phyloP scores from a whole-genome alignment of 495 filamentous ascomycete genomes.

The Penicillium cataractarum region DNA sequence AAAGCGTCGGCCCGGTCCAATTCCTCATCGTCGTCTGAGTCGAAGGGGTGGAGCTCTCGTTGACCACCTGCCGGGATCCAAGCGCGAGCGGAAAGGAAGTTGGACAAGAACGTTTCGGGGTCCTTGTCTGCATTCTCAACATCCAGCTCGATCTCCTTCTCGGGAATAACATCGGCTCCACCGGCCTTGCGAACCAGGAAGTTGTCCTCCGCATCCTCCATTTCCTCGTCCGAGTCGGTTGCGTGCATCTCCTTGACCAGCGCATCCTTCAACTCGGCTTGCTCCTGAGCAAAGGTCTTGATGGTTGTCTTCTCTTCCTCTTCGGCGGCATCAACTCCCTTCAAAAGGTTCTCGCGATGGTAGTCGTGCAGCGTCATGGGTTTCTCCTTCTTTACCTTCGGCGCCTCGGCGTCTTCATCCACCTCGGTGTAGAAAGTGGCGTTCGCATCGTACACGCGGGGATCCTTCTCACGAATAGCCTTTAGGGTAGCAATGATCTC shows the following conservation, averaged over 20 bases:
- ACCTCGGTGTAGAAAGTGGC: slow-evolving; percentile 73
- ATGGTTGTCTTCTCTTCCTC: slow-evolving; percentile 54
- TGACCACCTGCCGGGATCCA: slow-evolving; percentile 69
- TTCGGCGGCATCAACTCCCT: slow-evolving; percentile 59
- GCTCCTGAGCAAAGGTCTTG: slow-evolving; percentile 81
- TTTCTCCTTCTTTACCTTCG: slow-evolving; percentile 67
- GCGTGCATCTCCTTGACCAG: slow-evolving; percentile 81
- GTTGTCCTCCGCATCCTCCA: slow-evolving; percentile 64
- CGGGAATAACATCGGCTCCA: slow-evolving; percentile 37
- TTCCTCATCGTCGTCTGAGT: slow-evolving; percentile 90
- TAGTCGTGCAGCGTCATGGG: slow-evolving; percentile 88
- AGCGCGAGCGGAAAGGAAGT: slow-evolving; percentile 86
- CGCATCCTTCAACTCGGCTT: slow-evolving; percentile 74
- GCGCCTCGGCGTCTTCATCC: slow-evolving; percentile 44
- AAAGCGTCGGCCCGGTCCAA: slow-evolving; percentile 80
- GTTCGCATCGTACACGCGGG: slow-evolving; percentile 80
- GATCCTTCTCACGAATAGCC: slow-evolving; percentile 88
- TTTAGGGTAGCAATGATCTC: slow-evolving; percentile 82
- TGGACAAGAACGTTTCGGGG: slow-evolving; percentile 85
- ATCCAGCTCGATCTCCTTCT: slow-evolving; percentile 58
- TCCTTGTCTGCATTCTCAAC: slow-evolving; percentile 81
- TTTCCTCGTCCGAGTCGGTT: slow-evolving; percentile 53
- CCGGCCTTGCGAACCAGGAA: slow-evolving; percentile 68
- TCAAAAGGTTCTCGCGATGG: slow-evolving; percentile 81
- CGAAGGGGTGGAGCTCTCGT: slow-evolving; percentile 71